Conservation (phyloP, 371 early-diverging fungal species). For the Mortierella sp. region DNA sequence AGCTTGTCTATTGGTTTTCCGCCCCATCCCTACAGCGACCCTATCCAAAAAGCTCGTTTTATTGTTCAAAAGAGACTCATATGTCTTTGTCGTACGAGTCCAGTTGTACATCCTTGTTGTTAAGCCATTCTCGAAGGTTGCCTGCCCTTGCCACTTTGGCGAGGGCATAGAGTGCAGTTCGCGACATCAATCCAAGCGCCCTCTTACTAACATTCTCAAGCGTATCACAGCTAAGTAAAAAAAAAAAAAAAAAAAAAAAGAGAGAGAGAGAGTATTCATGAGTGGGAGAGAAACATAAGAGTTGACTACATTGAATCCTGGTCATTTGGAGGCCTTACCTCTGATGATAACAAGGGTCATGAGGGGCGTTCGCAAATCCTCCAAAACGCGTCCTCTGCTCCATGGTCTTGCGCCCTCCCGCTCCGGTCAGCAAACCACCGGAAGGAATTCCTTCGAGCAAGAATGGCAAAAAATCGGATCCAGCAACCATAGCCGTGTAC, state of each 20-base stretch:
- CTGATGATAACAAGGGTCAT: slow-evolving; percentile 76
- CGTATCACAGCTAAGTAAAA: slow-evolving; percentile 43
- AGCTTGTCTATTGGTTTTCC: too few relatives aligned
- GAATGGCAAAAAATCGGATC: slow-evolving; percentile 55
- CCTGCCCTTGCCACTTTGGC: slow-evolving; percentile 30
- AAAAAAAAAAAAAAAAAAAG: too few relatives aligned
- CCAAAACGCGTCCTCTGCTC: slow-evolving; percentile 69
- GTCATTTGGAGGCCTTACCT: too few relatives aligned
- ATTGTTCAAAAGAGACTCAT: too few relatives aligned
- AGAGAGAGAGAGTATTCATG: too few relatives aligned
- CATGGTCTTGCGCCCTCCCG: slow-evolving; percentile 68
- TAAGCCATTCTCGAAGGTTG: slow-evolving; percentile 42
- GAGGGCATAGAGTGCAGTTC: slow-evolving; percentile 47
- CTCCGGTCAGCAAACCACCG: slow-evolving; percentile 76
- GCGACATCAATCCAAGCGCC: slow-evolving; percentile 44
- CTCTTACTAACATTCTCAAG: slow-evolving; percentile 48
- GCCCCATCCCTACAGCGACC: too few relatives aligned
- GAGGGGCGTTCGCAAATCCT: slow-evolving; percentile 71
- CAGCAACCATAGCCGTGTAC: slow-evolving; percentile 43
- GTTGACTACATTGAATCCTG: too few relatives aligned
- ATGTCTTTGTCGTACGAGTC: too few relatives aligned
- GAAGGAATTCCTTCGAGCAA: slow-evolving; percentile 51
- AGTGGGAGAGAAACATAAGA: too few relatives aligned
- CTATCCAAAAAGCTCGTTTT: too few relatives aligned
- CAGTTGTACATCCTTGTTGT: slow-evolving; percentile 5